Evolutionary conservation across 331 rosid genomes (phyloP), one percentile per base, ranked within the genome.

Genomic region (Malus hybrid): DNA sequence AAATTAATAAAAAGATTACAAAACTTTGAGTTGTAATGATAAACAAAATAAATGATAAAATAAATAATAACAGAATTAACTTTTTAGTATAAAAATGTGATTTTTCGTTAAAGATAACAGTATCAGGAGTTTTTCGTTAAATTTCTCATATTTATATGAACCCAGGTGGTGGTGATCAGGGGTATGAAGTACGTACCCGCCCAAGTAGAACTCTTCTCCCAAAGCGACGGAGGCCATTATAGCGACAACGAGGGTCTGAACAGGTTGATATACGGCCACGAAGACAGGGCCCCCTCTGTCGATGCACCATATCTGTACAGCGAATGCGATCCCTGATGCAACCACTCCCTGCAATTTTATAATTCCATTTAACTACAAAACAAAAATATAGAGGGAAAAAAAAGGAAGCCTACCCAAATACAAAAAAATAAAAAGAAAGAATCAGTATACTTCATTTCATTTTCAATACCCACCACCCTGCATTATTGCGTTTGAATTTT

Each of bases 241-340:
- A 80, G 97, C 97, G 73, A 92, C 97, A 68, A 82, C 92, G 28
- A 92, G 97, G 71, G 97, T 92, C 82, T 92, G 97, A 84, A 92
- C 96, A 72, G 97, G 97, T 58, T 92, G 97, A 86, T 92, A 92
- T 57, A 92, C 97, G 0, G 97, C 97, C 4, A 92, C 97, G 56
- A 92, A 92, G 61, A 92, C 96, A 58, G 96, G 96, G 78, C 99
- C 99, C 52, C 99, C 99, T 80, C 93, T 94, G 85, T 91, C 92
- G 22, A 94, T 91, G 89, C 99, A 94, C 99, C 99, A 94, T 86
- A 88, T 94, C 83, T 94, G 99, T 63, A 91, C 97, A 76, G 99
- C 97, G 82, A 94, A 94, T 28, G 99, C 99, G 7, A 94, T 83
- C 74, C 99, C 99, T 6, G 97, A 94, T 71, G 99, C 99, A 71